These are phyloP conservation scores for Coelastrella sp. DNA, from an alignment of 139 green algal species.

Conservation along the genomic window DNA sequence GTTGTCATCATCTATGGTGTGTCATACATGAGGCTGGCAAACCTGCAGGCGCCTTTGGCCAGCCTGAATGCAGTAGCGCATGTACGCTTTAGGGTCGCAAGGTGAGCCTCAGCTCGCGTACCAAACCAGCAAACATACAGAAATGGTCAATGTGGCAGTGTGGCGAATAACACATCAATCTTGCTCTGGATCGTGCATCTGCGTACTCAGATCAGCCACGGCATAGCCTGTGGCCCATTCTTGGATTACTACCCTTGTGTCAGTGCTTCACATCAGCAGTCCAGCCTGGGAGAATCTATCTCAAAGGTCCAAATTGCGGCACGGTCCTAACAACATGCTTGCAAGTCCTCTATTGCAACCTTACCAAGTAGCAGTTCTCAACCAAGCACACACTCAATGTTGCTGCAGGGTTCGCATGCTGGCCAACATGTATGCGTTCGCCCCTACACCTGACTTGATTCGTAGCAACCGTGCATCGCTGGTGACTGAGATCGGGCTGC, in stretches of 20 bases:
- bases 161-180: neutral
- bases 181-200: neutral
- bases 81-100: neutral
- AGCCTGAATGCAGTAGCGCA: conserved; percentile 50
- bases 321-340: neutral
- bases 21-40: conserved; percentile 33
- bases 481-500: neutral
- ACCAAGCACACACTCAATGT: neutral
- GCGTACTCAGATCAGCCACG: no score
- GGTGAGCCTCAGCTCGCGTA: neutral
- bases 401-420: neutral
- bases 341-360: neutral
- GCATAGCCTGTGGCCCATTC: no score
- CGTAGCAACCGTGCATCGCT: neutral
- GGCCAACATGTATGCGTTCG: conserved; percentile 1
- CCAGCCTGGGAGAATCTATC: no score
- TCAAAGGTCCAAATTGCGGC: no score
- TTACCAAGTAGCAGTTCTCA: neutral
- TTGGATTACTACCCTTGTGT: no score
- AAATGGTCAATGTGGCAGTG: neutral
- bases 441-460: neutral
- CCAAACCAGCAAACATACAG: neutral
- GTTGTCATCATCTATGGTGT: conserved; percentile 47
- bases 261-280: no score
- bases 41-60: conserved; percentile 52